Evolutionary conservation across 352 stramenopile species (phyloP).

Genomic region (Phytopythium sindhum): DNA sequence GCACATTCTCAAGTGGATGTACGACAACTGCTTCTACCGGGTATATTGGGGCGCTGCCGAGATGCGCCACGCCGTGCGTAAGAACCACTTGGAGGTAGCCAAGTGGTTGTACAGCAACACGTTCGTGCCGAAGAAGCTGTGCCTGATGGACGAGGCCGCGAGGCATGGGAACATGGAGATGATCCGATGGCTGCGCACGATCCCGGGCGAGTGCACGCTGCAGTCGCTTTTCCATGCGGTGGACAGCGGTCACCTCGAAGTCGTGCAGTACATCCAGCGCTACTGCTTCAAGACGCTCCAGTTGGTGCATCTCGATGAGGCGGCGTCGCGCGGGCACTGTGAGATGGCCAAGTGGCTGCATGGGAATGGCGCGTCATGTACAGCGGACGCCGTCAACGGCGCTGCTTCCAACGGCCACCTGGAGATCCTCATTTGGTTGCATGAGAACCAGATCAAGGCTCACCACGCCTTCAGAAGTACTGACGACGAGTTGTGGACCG

Average conservation of each 20-base stretch:
- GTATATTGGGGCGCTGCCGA: slow-evolving; percentile 11
- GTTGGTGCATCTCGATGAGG: background rate
- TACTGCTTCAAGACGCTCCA: slow-evolving; percentile 14
- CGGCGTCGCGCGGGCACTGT: background rate
- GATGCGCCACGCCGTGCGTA: slow-evolving; percentile 10
- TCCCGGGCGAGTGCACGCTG: slow-evolving; percentile 28
- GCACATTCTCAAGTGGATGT: slow-evolving; percentile 13
- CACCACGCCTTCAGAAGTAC: background rate
- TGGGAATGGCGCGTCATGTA: background rate
- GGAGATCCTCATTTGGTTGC: slow-evolving; percentile 5
- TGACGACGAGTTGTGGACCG: background rate
- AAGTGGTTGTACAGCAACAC: slow-evolving; percentile 1
- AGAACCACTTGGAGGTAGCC: slow-evolving; percentile 4
- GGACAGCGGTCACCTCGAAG: slow-evolving; percentile 33
- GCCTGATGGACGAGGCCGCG: slow-evolving; percentile 29
- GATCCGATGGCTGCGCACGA: slow-evolving; percentile 33
- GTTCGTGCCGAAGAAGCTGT: slow-evolving; percentile 5
- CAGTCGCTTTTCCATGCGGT: slow-evolving; percentile 34
- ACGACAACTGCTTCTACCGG: background rate
- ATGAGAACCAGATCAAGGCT: background rate
- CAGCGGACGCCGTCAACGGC: background rate
- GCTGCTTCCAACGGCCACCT: slow-evolving; percentile 6
- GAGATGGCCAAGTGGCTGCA: slow-evolving; percentile 3
- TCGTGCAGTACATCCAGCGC: slow-evolving; percentile 32
- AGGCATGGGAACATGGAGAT: slow-evolving; percentile 31